phyloP scores from a whole-genome alignment of 2,329 filamentous ascomycete species.

The Venturia oleaginea region DNA sequence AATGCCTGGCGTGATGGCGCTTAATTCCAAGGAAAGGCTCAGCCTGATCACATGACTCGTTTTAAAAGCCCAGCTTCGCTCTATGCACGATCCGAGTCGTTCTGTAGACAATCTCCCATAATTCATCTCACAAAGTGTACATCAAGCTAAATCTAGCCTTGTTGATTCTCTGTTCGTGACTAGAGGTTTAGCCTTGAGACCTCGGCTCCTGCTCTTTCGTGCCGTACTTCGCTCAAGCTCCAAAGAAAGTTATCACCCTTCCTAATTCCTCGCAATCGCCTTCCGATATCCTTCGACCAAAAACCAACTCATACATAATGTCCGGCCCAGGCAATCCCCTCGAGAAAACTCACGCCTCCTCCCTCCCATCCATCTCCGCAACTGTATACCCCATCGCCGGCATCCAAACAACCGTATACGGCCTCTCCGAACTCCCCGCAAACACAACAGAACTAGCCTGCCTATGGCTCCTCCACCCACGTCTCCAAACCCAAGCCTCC shows the following conservation, averaged over 20 bases:
- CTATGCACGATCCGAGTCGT: not conserved
- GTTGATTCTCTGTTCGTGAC: not conserved
- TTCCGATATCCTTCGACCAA: not conserved
- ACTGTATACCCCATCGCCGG: constrained; percentile 65
- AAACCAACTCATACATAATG: not conserved
- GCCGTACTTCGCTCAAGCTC: not conserved
- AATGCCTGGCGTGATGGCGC: too few relatives aligned
- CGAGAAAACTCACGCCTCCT: constrained; percentile 18
- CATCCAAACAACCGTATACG: constrained; percentile 70
- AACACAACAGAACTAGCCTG: constrained; percentile 54
- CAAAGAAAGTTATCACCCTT: not conserved
- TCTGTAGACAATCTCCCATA: not conserved
- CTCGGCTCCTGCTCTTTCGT: not conserved
- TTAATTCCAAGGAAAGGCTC: too few relatives aligned
- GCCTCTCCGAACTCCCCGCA: constrained; percentile 61
- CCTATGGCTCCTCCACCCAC: constrained; percentile 86
- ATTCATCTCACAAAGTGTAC: not conserved
- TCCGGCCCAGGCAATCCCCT: constrained; percentile 10
- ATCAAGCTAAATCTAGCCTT: not conserved
- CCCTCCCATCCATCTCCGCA: constrained; percentile 45
- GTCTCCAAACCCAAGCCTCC: constrained; percentile 57
- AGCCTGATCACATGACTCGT: not conserved
- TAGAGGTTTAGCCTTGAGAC: not conserved
- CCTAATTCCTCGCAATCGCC: not conserved
- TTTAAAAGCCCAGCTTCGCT: not conserved